A percentile compares a stretch with the other conserved stretches of the same genome.
phyloP scores from a whole-genome alignment of 2,329 filamentous ascomycete species.

The Aspergillus sojae region DNA sequence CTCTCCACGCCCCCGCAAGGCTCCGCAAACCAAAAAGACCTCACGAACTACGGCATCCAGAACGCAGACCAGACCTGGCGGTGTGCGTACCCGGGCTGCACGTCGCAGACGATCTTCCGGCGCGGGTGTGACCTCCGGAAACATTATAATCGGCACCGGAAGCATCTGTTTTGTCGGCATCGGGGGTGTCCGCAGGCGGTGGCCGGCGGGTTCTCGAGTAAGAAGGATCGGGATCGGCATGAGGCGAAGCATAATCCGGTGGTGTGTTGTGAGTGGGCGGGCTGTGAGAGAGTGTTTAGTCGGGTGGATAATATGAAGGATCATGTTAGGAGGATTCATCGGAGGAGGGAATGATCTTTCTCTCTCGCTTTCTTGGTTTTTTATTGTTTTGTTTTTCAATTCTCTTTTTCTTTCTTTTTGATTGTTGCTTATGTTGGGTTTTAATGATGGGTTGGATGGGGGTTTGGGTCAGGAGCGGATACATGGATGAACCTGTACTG shows the following conservation, averaged over 20 bases:
- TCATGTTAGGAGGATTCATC: constrained; percentile 49
- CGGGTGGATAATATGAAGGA: constrained; percentile 65
- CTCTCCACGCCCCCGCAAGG: background rate
- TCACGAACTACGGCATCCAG: constrained; percentile 36
- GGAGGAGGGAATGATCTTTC: constrained; percentile 12
- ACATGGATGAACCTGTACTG: background rate
- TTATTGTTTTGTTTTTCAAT: background rate
- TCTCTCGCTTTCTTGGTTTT: background rate
- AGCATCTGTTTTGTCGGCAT: constrained; percentile 63
- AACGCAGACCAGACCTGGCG: constrained; percentile 52
- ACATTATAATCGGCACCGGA: constrained; percentile 65
- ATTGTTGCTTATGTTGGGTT: background rate
- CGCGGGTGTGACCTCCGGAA: constrained; percentile 65
- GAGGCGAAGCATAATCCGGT: constrained; percentile 65
- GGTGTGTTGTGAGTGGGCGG: constrained; percentile 61
- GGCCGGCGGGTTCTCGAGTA: constrained; percentile 63
- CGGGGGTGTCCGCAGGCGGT: constrained; percentile 60
- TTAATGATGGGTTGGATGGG: background rate
- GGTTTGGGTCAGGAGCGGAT: background rate
- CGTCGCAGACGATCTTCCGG: constrained; percentile 60
- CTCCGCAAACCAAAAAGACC: constrained; percentile 20
- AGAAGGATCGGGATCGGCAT: constrained; percentile 64
- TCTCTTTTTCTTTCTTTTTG: background rate
- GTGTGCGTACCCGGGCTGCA: constrained; percentile 61
- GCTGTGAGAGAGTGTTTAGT: constrained; percentile 61